phyloP scores from a whole-genome alignment of 495 filamentous ascomycete species.

The Hyphodiscus hymeniophilus region DNA sequence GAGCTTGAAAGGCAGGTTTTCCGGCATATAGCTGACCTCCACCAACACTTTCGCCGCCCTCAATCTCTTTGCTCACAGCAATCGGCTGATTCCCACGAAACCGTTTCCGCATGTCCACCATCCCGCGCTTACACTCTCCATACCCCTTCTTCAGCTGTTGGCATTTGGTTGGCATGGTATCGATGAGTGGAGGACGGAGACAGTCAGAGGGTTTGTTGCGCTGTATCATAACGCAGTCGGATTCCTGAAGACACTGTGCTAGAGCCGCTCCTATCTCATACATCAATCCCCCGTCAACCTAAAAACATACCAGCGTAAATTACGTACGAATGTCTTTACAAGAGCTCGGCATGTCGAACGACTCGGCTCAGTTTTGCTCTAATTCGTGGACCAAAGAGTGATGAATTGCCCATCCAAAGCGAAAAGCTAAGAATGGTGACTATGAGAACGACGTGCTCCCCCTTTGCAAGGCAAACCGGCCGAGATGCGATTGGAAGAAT shows the following conservation, averaged over 20 bases:
- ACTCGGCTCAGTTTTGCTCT: background rate
- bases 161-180: constrained; percentile 75
- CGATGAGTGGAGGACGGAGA: constrained; percentile 66
- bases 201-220: constrained; percentile 83
- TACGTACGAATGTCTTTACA: constrained; percentile 90
- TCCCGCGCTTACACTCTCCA: constrained; percentile 87
- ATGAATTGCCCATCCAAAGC: background rate
- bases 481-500: background rate
- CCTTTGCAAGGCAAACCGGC: background rate
- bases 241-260: constrained; percentile 88
- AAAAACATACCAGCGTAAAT: background rate
- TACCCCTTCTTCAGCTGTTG: constrained; percentile 91
- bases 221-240: constrained; percentile 88
- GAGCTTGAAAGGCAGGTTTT: constrained; percentile 55
- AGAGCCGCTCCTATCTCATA: constrained; percentile 66
- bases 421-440: background rate
- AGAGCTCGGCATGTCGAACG: constrained; percentile 75
- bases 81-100: constrained; percentile 94
- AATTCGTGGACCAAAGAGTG: background rate
- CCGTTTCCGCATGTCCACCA: constrained; percentile 98
- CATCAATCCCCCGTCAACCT: background rate
- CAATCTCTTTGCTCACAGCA: constrained; percentile 51
- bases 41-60: constrained; percentile 42
- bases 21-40: constrained; percentile 74
- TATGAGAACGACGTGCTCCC: background rate